A percentile compares a stretch with the other conserved stretches of the same genome.
phyloP scores from a whole-genome alignment of 129 eudicot genomes.

The Centaurea solstitialis region DNA sequence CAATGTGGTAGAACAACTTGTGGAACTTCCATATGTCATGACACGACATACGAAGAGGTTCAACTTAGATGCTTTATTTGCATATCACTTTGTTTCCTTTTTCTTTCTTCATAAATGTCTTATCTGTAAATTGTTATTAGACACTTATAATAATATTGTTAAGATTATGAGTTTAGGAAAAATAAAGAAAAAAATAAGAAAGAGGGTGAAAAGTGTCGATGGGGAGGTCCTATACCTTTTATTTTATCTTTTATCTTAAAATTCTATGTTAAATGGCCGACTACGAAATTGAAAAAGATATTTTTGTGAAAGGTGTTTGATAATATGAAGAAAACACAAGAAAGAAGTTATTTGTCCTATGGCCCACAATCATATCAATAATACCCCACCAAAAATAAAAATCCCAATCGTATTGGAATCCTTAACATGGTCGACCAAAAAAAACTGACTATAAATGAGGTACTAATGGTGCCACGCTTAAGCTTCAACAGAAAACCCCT shows the following conservation, averaged over 20 bases:
- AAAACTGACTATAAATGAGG: conserved; percentile 50
- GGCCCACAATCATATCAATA: too few species aligned
- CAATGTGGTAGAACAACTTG: too few species aligned
- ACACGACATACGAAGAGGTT: too few species aligned
- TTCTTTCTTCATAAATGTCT: too few species aligned
- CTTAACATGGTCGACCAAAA: conserved; percentile 1
- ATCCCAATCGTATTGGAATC: not conserved
- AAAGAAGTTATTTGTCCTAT: not conserved
- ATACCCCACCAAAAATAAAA: conserved; percentile 8
- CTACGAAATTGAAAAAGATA: not conserved
- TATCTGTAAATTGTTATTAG: too few species aligned
- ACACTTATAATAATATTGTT: too few species aligned
- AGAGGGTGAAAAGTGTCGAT: too few species aligned
- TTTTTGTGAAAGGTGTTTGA: not conserved
- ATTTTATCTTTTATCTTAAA: not conserved
- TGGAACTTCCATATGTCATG: too few species aligned
- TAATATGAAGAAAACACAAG: not conserved
- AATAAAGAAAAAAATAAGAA: too few species aligned
- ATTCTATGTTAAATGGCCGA: conserved; percentile 20
- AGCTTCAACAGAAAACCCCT: conserved; percentile 34
- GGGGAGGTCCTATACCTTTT: not conserved
- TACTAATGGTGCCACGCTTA: conserved; percentile 18
- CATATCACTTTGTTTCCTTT: too few species aligned
- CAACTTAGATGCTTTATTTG: too few species aligned
- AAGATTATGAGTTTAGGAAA: too few species aligned